phyloP scores from a whole-genome alignment of 345 rosid genomes.

The sweet orange (Citrus sinensis) region DVS_A1.0 CM039168.1:4343001-4343500 shows the following conservation, averaged over 20 bases:
- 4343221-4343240: conserved; percentile 43
- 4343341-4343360: not conserved
- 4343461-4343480: not conserved
- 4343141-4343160: conserved; percentile 73
- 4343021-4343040: not conserved
- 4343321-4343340: not conserved
- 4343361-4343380: not conserved
- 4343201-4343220: conserved; percentile 39
- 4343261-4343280: not conserved
- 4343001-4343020: not conserved
- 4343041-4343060: conserved; percentile 16
- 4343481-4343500: not conserved
- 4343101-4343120: conserved; percentile 75
- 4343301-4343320: not conserved
- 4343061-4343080: conserved; percentile 81
- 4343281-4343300: not conserved
- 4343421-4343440: not conserved
- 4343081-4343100: conserved; percentile 72
- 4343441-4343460: not conserved
- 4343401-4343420: not conserved
- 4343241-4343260: not conserved
- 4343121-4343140: conserved; percentile 61
- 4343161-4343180: conserved; percentile 46
- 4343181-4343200: conserved; percentile 27
- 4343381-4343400: not conserved